Evolutionary conservation across 2,329 filamentous ascomycete genomes (phyloP).

Genomic region (Ceratocystis cubensis): DNA sequence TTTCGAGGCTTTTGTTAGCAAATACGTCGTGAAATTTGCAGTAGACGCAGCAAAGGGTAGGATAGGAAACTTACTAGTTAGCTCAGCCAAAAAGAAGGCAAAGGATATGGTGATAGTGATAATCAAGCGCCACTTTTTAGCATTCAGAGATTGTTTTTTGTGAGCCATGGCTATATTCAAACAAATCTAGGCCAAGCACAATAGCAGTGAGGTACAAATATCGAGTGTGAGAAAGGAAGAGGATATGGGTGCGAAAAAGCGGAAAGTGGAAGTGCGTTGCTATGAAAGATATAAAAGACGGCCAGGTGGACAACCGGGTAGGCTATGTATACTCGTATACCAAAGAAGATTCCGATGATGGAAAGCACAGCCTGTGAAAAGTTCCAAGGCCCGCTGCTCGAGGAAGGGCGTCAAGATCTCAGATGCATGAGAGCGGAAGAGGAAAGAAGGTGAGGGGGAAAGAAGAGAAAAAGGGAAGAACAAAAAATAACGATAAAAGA

Average conservation of each 20-base stretch:
- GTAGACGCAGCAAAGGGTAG: not conserved
- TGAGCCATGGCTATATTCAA: constrained; percentile 27
- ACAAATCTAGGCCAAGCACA: not conserved
- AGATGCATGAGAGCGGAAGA: not conserved
- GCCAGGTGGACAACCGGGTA: not conserved
- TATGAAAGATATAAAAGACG: not conserved
- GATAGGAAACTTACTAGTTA: constrained; percentile 31
- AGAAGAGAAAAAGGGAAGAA: not conserved
- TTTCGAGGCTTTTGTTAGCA: constrained; percentile 14
- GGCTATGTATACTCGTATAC: not conserved
- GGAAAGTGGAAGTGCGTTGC: not conserved
- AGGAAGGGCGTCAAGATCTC: not conserved
- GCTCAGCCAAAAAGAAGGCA: constrained; percentile 40
- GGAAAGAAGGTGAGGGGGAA: not conserved
- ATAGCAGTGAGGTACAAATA: not conserved
- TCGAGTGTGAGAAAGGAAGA: not conserved
- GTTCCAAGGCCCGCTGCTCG: not conserved
- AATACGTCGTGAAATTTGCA: not conserved
- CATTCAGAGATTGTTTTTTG: constrained; percentile 24
- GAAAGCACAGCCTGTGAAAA: not conserved
- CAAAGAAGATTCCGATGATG: not conserved
- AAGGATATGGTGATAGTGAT: constrained; percentile 39
- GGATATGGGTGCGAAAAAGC: not conserved
- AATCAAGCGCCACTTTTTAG: constrained; percentile 36
- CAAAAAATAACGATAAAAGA: not conserved